Base-by-base conservation (phyloP, 2,329 filamentous ascomycete species). In the Sphaceloma murrayae region DNA sequence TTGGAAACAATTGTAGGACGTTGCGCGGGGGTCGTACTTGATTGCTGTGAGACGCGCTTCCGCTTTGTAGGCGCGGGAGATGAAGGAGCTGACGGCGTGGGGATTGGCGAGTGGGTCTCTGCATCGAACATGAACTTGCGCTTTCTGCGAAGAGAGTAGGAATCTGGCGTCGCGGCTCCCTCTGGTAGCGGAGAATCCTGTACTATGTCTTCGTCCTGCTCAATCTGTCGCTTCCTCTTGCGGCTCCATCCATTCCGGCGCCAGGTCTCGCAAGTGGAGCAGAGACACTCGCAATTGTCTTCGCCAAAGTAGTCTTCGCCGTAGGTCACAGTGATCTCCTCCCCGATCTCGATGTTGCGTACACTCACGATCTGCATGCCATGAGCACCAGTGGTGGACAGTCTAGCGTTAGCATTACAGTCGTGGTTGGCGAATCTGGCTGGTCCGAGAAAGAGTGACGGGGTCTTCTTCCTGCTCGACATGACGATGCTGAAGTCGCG, bases 401-500 rank as follows among this genome's bases (percentile, higher is more conserved):
- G 74, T 57, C 80, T 77, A 6, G 88, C 88, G 66, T 96, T 98
- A 22, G 91, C 86, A 53, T 83, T 75, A 65, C 91, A 98, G 62
- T 98, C 91, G 64, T 98, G 91, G 59, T 98, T 98, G 18, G 91
- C 87, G 61, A 98, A 96, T 40, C 91, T 80, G 24, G 91, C 91
- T 5, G 91, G 93, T 0, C 91, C 91, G 59, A 98, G 80, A 59
- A 98, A 96, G 31, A 98, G 69, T 42, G 85, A 94, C 21, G 88
- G 83, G 49, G 82, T 82, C 65, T 94, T 95, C 64, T 84, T 89
- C 47, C 91, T 76, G 52, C 86, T 89, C 50, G 88, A 94, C 58
- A 95, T 84, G 22, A 98, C 88, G 51, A 98, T 88, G 61, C 88
- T 95, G 61, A 98, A 98, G 59, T 98, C 91, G 58, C 89, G 88